Base-by-base conservation (phyloP, 257 asterid species). In the Knoxia roxburghii region DNA sequence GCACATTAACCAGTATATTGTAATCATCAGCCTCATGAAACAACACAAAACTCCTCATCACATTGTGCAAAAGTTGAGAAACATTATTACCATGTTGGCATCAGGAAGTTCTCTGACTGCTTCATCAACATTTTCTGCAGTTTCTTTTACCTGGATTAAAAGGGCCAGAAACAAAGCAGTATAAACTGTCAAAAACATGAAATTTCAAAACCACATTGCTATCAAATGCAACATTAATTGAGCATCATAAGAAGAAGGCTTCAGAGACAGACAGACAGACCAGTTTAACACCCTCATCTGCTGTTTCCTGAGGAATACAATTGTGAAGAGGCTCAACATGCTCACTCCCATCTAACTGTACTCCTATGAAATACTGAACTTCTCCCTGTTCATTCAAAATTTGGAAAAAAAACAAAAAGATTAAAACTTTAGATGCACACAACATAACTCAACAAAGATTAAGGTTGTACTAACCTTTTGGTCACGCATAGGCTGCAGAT, bases 401-500 rank as follows among this genome's bases (percentile, higher is more conserved):
- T 43, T 0, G 2, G 26, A 5, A 3, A 11, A 15, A 2, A 1
- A 20, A 53, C 69, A 50, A 23, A 23, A 1, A 24, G 21, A 43
- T 15, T 29, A 3, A 7, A 3, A 30, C 11, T 24, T 21, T 21
- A n/a, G 27, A 5, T 50, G 11, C 10, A 24, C 18, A 27, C 0
- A 54, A 7, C 33, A 13, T 27, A 24, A 55, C n/a, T 24, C 11
- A 23, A n/a, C 32, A n/a, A 61, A 39, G 21, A 39, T 9, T 37
- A 5, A 39, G 41, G 8, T 21, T 40, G 13, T 23, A 15, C 6
- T 24, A 75, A 93, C 99, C 99, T 87, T 94, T 54, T 94, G 99
- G 73, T 94, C 99, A 81, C 99, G 97, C 99, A 94, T 94, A 74
- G 99, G 99, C 83, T 94, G 99, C 66, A 94, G 84, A 83, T 94